phyloP scores from a whole-genome alignment of 139 green algal genomes.

The Tetradesmus obliquus region DNA sequence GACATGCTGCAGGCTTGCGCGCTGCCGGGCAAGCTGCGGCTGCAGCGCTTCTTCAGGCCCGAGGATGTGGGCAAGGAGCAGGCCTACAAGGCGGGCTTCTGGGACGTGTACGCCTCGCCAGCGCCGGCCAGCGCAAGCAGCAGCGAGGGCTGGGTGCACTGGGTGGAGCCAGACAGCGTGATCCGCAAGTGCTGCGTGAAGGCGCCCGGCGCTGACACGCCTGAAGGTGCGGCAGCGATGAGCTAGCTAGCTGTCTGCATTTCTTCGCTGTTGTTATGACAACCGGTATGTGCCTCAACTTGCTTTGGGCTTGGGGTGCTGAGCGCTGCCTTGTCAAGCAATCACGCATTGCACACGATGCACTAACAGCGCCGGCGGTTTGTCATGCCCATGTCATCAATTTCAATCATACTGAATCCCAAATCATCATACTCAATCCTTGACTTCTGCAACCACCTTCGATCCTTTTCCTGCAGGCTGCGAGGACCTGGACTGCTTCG shows the following conservation, averaged over 20 bases:
- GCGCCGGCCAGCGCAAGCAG: slow-evolving; percentile 20
- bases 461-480: not conserved
- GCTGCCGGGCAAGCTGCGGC: slow-evolving; percentile 18
- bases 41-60: slow-evolving; percentile 90
- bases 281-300: not conserved
- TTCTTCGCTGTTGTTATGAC: not conserved
- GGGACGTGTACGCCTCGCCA: slow-evolving; percentile 79
- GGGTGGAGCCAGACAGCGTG: slow-evolving; percentile 66
- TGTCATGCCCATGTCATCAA: not conserved
- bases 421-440: not conserved
- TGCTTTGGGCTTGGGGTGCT: not conserved
- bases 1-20: not conserved
- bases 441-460: not conserved
- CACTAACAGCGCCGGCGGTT: no score
- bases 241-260: no score
- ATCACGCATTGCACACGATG: no score
- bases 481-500: slow-evolving; percentile 51
- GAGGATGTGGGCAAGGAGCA: slow-evolving; percentile 87
- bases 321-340: not conserved
- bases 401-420: not conserved
- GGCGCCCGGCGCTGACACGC: not conserved
- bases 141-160: slow-evolving; percentile 34
- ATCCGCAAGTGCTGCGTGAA: slow-evolving; percentile 63
- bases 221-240: not conserved
- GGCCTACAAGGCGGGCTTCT: slow-evolving; percentile 79